Evolutionary conservation across 768 basidiomycete genomes (phyloP), one percentile per base, ranked within the genome.

Genomic region (Hortiboletus campestris): DNA sequence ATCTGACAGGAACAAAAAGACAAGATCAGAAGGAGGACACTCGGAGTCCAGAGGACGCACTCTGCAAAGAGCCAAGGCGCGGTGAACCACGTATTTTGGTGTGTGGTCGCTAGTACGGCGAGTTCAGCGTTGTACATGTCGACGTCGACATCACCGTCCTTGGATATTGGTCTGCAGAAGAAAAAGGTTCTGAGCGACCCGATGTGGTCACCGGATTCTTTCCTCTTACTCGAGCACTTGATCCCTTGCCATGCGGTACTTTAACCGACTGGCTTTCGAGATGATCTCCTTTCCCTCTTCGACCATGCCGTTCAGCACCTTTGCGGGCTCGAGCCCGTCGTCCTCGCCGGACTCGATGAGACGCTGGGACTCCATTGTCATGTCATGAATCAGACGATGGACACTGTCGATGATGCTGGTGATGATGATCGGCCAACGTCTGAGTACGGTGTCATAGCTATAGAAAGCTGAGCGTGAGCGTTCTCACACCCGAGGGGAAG

Each of bases 31-130:
- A 46, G 40, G 46, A 50, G n/a, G 29, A 53, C 42, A 5, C 14
- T 28, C 6, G 0, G 25, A 6, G 56, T 22, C 14, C 19, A 4
- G 39, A 42, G 4, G 25, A 68, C 88, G 61, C 75, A 97, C 87
- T 98, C 96, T 53, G 94, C 93, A 69, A 80, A 98, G n/a, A 99
- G 79, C 96, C 96, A 99, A 2, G 94, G 92, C 6, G 91, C 84
- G 9, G 83, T 89, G 67, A 92, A 94, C 96, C 96, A 99, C 0
- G 88, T 89, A 56, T 85, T 79, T 63, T 78, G 76, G 4, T 71
- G 68, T 1, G 76, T 67, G 28, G 75, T 69, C 0, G 74, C 73
- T 2, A 90, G 77, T 1, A 71, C 68, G 6, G 69, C 69, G 13
- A 99, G 76, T 58, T 93, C 87, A 0, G 73, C 63, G 61, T 99